Evolutionary conservation across 352 stramenopile species (phyloP).

Genomic region (Pythium grandisporangium): DNA sequence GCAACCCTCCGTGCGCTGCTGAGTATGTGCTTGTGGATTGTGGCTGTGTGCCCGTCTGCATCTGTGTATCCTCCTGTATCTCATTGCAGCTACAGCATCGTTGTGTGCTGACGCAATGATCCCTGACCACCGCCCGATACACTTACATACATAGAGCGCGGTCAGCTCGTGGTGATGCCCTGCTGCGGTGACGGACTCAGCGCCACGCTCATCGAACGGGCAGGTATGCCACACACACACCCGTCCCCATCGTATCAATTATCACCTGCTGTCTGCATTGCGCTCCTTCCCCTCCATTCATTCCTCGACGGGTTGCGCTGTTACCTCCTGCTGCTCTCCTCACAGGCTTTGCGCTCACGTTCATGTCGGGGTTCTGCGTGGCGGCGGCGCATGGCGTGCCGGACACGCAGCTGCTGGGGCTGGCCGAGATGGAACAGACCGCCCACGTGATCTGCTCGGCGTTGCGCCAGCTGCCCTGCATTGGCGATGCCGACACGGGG

Average conservation of each 20-base stretch:
- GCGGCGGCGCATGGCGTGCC: conserved; percentile 80
- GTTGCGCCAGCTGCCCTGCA: conserved; percentile 38
- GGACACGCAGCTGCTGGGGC: conserved; percentile 81
- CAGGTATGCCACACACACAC: conserved; percentile 10
- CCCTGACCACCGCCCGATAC: too few species aligned
- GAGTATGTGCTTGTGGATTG: conserved; percentile 15
- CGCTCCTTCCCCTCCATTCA: neutral
- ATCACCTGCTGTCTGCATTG: neutral
- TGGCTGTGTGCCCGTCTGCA: too few species aligned
- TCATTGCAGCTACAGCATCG: too few species aligned
- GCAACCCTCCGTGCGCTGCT: conserved; percentile 39
- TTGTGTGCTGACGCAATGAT: too few species aligned
- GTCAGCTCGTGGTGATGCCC: conserved; percentile 77
- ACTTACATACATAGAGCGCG: too few species aligned
- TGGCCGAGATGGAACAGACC: conserved; percentile 43
- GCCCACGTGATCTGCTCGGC: conserved; percentile 32
- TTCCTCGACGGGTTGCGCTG: too few species aligned
- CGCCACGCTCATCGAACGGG: conserved; percentile 80
- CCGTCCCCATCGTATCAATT: neutral
- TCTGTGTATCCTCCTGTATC: neutral
- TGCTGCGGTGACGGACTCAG: conserved; percentile 90
- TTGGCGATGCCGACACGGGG: conserved; percentile 85
- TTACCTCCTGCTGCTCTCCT: too few species aligned
- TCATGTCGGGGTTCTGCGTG: conserved; percentile 93
- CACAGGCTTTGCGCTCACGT: conserved; percentile 83